Evolutionary conservation across 2,329 filamentous ascomycete genomes (phyloP).

Genomic region (Clathrospora elynae): DNA sequence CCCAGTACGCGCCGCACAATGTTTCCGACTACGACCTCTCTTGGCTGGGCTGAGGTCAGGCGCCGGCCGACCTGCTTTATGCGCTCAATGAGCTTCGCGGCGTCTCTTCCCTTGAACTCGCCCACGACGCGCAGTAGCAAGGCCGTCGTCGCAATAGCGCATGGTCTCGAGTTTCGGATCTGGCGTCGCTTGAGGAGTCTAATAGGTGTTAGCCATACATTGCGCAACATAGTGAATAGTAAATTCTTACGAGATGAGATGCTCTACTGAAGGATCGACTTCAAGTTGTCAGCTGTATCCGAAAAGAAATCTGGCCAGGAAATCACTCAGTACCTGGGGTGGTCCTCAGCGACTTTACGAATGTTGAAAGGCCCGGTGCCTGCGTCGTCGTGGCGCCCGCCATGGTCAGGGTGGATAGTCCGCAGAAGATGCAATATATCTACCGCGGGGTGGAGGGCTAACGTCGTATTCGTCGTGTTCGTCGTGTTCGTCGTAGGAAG

Average conservation of each 20-base stretch:
- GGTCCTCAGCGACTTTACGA: slow-evolving; percentile 73
- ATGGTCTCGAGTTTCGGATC: slow-evolving; percentile 84
- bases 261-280: slow-evolving; percentile 84
- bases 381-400: slow-evolving; percentile 43
- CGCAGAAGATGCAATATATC: background rate
- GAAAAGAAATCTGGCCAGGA: no score
- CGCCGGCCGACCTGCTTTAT: slow-evolving; percentile 78
- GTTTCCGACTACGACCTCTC: slow-evolving; percentile 91
- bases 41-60: slow-evolving; percentile 81
- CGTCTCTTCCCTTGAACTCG: slow-evolving; percentile 76
- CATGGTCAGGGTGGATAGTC: slow-evolving; percentile 26
- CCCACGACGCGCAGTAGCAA: slow-evolving; percentile 86
- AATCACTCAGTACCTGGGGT: no score
- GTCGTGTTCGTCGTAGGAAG: no score
- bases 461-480: no score
- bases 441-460: slow-evolving; percentile 5
- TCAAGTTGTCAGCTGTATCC: no score
- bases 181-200: slow-evolving; percentile 90
- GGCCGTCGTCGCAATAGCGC: slow-evolving; percentile 88
- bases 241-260: slow-evolving; percentile 73
- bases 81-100: slow-evolving; percentile 76
- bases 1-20: slow-evolving; percentile 89
- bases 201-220: slow-evolving; percentile 9
- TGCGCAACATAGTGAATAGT: slow-evolving; percentile 4
- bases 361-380: slow-evolving; percentile 76